These are phyloP conservation scores for Conticribra guillardii DNA, from an alignment of 108 stramenopile genomes.

Conservation along the genomic window DNA sequence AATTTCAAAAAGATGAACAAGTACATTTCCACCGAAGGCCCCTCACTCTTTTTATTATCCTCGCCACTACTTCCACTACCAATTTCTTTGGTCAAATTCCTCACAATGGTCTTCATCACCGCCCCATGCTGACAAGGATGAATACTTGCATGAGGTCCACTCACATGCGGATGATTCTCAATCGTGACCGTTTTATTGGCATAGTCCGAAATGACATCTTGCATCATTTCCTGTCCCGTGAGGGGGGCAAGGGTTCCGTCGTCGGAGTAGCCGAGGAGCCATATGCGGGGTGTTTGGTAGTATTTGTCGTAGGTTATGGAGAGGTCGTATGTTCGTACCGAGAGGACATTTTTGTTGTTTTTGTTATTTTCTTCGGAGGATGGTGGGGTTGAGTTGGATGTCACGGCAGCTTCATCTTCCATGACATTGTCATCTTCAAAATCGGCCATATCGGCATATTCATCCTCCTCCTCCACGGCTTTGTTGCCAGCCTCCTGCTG, in stretches of 20 bases:
- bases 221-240: conserved; percentile 91
- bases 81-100: conserved; percentile 79
- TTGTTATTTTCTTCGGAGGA: conserved; percentile 19
- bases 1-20: conserved; percentile 99
- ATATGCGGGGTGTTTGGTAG: conserved; percentile 98
- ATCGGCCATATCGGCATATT: conserved; percentile 91
- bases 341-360: conserved; percentile 64
- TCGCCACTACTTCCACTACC: too few species aligned
- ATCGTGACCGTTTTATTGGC: conserved; percentile 98
- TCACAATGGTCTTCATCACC: conserved; percentile 97
- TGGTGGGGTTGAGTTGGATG: conserved; percentile 11
- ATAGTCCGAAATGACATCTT: conserved; percentile 98
- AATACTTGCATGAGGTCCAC: conserved; percentile 89
- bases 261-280: conserved; percentile 94
- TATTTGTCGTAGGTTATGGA: conserved; percentile 99
- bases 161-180: conserved; percentile 94
- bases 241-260: conserved; percentile 73
- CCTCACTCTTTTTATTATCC: conserved; percentile 20
- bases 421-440: conserved; percentile 87
- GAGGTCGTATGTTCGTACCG: conserved; percentile 94
- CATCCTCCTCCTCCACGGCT: conserved; percentile 69
- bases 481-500: conserved; percentile 8
- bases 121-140: conserved; percentile 99
- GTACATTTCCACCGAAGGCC: conserved; percentile 92
- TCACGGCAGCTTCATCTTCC: conserved; percentile 73